Conservation (phyloP, 495 filamentous ascomycete species). For the Tricharina praecox region DNA sequence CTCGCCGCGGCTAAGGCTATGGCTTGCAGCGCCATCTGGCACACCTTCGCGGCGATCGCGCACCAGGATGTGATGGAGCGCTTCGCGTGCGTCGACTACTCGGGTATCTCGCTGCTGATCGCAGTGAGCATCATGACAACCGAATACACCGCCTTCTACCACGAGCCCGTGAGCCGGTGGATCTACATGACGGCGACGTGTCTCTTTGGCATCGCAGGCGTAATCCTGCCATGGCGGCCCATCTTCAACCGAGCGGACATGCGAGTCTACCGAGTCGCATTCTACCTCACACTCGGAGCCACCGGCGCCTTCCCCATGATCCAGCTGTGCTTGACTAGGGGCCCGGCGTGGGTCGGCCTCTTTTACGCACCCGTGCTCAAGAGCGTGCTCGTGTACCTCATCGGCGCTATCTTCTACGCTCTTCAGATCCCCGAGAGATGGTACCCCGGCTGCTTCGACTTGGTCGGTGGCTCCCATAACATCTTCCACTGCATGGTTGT, state of each 20-base stretch:
- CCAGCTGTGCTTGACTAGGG: slow-evolving; percentile 62
- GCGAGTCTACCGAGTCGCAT: slow-evolving; percentile 78
- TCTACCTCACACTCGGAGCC: slow-evolving; percentile 75
- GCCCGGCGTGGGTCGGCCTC: slow-evolving; percentile 53
- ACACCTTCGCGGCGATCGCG: slow-evolving; percentile 92
- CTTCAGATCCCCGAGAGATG: slow-evolving; percentile 84
- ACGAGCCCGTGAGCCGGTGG: slow-evolving; percentile 76
- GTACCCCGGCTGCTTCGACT: slow-evolving; percentile 85
- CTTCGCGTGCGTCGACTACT: slow-evolving; percentile 97
- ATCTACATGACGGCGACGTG: slow-evolving; percentile 72
- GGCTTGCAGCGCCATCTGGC: slow-evolving; percentile 89
- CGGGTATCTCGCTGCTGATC: slow-evolving; percentile 88
- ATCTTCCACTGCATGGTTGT: slow-evolving; percentile 94
- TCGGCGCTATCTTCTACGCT: slow-evolving; percentile 79
- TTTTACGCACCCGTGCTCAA: slow-evolving; percentile 85
- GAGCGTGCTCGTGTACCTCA: slow-evolving; percentile 56
- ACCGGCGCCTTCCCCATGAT: slow-evolving; percentile 81
- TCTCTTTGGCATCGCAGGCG: slow-evolving; percentile 65
- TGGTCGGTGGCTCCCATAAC: slow-evolving; percentile 86
- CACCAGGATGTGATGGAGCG: slow-evolving; percentile 78
- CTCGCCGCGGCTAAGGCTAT: slow-evolving; percentile 93
- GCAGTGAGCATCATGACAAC: slow-evolving; percentile 96
- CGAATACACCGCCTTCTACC: slow-evolving; percentile 97
- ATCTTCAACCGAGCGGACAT: slow-evolving; percentile 85
- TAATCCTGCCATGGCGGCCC: slow-evolving; percentile 91